phyloP scores from a whole-genome alignment of 2,329 filamentous ascomycete genomes.

The Exophiala lecanii-corni region DNA sequence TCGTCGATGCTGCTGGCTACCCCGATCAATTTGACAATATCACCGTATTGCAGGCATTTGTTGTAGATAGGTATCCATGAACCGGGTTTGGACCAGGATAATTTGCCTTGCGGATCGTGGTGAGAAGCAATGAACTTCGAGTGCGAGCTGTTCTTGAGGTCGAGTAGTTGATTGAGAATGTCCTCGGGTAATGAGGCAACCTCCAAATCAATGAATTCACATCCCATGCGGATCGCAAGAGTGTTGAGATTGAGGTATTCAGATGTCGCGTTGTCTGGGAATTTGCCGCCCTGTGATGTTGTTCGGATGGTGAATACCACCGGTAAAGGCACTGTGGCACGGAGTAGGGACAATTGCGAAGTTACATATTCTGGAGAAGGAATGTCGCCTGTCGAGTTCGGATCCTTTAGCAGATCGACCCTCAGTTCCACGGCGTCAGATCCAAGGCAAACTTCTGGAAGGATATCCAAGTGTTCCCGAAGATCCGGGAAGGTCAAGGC shows the following conservation, averaged over 20 bases:
- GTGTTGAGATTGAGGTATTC: conserved; percentile 70
- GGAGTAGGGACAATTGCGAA: conserved; percentile 74
- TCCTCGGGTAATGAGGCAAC: conserved; percentile 70
- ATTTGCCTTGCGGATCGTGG: conserved; percentile 72
- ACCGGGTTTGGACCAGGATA: conserved; percentile 81
- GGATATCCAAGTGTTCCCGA: conserved; percentile 55
- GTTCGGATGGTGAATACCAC: conserved; percentile 92
- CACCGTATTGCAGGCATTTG: conserved; percentile 79
- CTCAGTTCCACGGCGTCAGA: conserved; percentile 90
- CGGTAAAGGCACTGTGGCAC: conserved; percentile 67
- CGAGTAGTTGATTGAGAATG: conserved; percentile 61
- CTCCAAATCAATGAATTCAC: conserved; percentile 91
- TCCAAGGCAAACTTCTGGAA: conserved; percentile 72
- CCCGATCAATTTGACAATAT: conserved; percentile 92
- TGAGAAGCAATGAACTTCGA: conserved; percentile 92
- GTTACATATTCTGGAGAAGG: conserved; percentile 70
- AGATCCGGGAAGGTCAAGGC: conserved; percentile 80
- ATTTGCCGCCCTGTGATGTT: conserved; percentile 77
- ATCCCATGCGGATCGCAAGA: conserved; percentile 73
- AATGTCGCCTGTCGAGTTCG: conserved; percentile 52
- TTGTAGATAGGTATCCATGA: conserved; percentile 91
- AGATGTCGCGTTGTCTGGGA: conserved; percentile 71
- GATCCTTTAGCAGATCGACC: conserved; percentile 82
- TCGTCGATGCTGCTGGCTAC: conserved; percentile 71
- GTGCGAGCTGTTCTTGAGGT: conserved; percentile 60